Conservation (phyloP, 495 filamentous ascomycete species). For the Amniculicola lignicola region DNA sequence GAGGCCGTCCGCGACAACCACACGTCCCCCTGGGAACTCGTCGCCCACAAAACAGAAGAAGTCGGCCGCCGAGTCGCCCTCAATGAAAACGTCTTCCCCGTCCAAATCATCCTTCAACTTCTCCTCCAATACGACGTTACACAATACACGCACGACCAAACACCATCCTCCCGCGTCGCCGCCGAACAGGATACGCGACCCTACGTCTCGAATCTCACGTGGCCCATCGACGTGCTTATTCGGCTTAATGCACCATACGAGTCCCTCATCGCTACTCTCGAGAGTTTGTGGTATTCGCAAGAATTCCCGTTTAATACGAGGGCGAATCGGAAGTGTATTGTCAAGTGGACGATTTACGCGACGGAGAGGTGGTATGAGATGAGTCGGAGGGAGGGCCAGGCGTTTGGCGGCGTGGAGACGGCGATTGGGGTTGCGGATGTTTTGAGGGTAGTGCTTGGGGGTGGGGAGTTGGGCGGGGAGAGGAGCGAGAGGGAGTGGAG, state of each 20-base stretch:
- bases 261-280: conserved; percentile 70
- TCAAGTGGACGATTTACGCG: conserved; percentile 61
- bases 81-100: conserved; percentile 72
- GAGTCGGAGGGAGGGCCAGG: conserved; percentile 51
- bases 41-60: conserved; percentile 68
- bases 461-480: conserved; percentile 12
- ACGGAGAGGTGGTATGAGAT: conserved; percentile 61
- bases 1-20: conserved; percentile 55
- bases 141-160: conserved; percentile 11
- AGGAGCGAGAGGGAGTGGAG: conserved; percentile 14
- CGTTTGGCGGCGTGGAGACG: conserved; percentile 42
- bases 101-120: conserved; percentile 72
- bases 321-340: conserved; percentile 58
- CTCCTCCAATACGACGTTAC: conserved; percentile 46
- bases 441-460: conserved; percentile 26
- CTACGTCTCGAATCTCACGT: conserved; percentile 53
- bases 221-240: conserved; percentile 80
- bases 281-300: conserved; percentile 77
- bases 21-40: conserved; percentile 70
- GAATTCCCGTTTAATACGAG: conserved; percentile 75
- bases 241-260: conserved; percentile 73
- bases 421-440: conserved; percentile 33
- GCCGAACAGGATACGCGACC: background rate
- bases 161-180: conserved; percentile 31
- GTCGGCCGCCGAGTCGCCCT: conserved; percentile 76